These are phyloP conservation scores for Echium plantagineum DNA, from an alignment of 257 asterid species.

Conservation along the genomic window DNA sequence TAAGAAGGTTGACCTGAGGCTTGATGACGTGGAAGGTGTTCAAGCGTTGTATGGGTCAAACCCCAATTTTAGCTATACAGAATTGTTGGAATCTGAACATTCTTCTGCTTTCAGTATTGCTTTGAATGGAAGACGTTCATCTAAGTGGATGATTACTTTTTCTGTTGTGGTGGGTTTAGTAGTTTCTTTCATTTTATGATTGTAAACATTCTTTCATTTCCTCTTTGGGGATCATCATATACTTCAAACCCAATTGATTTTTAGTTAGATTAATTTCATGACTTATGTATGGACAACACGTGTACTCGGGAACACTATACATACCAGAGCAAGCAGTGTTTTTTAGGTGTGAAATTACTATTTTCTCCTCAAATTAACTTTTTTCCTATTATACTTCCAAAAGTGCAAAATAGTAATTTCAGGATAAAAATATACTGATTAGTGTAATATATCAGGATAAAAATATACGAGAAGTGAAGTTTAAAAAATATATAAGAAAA, in stretches of 20 bases:
- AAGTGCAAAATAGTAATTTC: too few relatives aligned
- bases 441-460: too few relatives aligned
- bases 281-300: too few relatives aligned
- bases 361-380: too few relatives aligned
- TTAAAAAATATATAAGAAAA: too few relatives aligned
- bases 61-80: constrained; percentile 48
- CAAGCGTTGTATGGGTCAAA: constrained; percentile 77
- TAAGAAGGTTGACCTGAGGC: constrained; percentile 51
- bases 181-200: constrained; percentile 24
- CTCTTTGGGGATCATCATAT: not conserved
- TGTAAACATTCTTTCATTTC: not conserved
- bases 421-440: too few relatives aligned
- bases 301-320: too few relatives aligned
- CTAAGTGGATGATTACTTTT: constrained; percentile 22
- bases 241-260: not conserved
- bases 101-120: too few relatives aligned
- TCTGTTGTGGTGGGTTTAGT: constrained; percentile 12
- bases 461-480: too few relatives aligned
- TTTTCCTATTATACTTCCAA: too few relatives aligned
- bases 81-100: constrained; percentile 42
- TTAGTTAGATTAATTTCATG: not conserved
- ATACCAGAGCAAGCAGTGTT: too few relatives aligned
- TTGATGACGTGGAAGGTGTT: constrained; percentile 80
- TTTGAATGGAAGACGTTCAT: constrained; percentile 13
- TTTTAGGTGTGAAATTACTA: too few relatives aligned